Evolutionary conservation across 192 early-diverging fungal species (phyloP), one percentile per base, ranked within the genome.

Genomic region (Phlyctochytrium bullatum): DNA sequence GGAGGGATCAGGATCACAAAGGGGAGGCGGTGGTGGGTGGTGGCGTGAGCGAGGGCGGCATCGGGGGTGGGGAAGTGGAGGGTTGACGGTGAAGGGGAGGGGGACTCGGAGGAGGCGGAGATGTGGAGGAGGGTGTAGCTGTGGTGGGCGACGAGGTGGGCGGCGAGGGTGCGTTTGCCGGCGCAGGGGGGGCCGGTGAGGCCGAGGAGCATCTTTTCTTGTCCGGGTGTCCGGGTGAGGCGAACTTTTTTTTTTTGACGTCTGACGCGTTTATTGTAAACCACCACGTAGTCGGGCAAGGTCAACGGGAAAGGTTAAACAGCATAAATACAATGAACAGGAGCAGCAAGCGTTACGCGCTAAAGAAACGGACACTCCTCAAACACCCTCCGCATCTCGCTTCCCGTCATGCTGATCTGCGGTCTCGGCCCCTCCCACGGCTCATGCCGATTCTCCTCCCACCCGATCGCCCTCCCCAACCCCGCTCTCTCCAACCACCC

Each of bases 21-120:
- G 40, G 6, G 12, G 27, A 52, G 59, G 23, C 60, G 51, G 36
- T 94, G 97, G 64, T 86, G 80, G 16, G 80, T 80, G 0, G 92
- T 95, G 23, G 90, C 91, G 72, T 83, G 83, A 16, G 76, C 57
- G 50, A 89, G 75, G 58, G 92, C 74, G 3, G 80, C 81, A n/a
- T 85, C 76, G 4, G 87, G 65, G 0, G 80, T 77, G 4, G 71
- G 60, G 61, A 97, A 93, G 0, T 53, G 33, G 10, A 47, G 20
- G 10, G 40, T 20, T 33, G 36, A 34, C 23, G 20, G 57, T 23
- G 47, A 23, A 17, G 2, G 51, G 25, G 47, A 51, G 0, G 27
- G 27, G 64, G 16, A 2, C 30, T 10, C 62, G 40, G 16, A 23
- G 62, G 47, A 27, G n/a, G 25, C 51, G 52, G 52, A 53, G 57